Conservation (phyloP, 768 basidiomycete species). For the Psilocybe cyanescens region DNA sequence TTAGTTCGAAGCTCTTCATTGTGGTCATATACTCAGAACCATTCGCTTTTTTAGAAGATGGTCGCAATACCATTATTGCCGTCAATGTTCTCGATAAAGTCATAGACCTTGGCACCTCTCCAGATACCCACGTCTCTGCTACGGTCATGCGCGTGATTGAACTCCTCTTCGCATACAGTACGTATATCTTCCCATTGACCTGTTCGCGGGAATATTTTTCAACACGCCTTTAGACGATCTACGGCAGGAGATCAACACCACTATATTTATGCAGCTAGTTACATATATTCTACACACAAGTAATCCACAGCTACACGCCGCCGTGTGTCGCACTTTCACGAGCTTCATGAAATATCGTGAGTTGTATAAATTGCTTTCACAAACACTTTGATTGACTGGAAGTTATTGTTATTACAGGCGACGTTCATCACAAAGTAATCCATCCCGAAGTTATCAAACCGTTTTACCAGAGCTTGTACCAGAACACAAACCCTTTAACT, state of each 20-base stretch:
- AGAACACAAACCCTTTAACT: background rate
- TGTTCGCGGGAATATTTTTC: background rate
- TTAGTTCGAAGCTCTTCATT: background rate
- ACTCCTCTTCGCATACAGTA: slow-evolving; percentile 3
- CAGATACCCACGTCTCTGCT: slow-evolving; percentile 5
- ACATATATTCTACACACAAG: background rate
- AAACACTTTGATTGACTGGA: background rate
- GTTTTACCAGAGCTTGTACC: slow-evolving; percentile 1
- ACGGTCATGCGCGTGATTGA: slow-evolving; percentile 5
- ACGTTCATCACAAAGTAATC: slow-evolving; percentile 8
- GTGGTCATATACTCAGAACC: background rate
- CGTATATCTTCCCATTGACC: background rate
- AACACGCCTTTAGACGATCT: background rate
- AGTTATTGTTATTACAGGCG: background rate
- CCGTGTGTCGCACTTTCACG: slow-evolving; percentile 2
- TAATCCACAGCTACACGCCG: background rate
- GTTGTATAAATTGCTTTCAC: background rate
- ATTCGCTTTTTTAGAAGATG: background rate
- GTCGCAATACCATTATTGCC: background rate
- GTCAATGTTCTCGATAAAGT: background rate
- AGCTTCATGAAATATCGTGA: slow-evolving; percentile 6
- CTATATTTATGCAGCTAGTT: background rate
- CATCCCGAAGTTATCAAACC: slow-evolving; percentile 1
- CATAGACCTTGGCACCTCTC: background rate
- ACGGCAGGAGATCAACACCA: slow-evolving; percentile 1